Percentiles rank a stretch among this genome's conserved stretches.
phyloP scores from a whole-genome alignment of 768 basidiomycete species.

The Pleurotus eryngii region DNA sequence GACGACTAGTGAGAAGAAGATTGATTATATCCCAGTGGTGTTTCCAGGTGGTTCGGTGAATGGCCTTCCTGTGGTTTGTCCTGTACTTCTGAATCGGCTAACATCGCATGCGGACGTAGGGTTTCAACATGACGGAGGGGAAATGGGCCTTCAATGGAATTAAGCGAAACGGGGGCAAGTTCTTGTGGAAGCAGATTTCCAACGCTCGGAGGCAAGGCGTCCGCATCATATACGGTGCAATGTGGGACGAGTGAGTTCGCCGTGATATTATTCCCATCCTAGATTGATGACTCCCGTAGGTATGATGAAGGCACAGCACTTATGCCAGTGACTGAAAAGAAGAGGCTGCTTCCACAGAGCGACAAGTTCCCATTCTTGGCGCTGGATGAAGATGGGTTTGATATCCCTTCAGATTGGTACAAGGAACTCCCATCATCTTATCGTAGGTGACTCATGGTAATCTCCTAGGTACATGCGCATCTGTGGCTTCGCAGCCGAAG shows the following conservation, averaged over 20 bases:
- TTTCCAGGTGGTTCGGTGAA: constrained; percentile 80
- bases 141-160: constrained; percentile 73
- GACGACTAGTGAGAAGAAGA: constrained; percentile 35
- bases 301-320: constrained; percentile 86
- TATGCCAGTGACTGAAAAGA: constrained; percentile 65
- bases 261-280: neutral
- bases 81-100: constrained; percentile 2
- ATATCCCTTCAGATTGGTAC: constrained; percentile 78
- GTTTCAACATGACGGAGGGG: constrained; percentile 67
- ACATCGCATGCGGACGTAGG: constrained; percentile 34
- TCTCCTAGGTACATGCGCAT: constrained; percentile 70
- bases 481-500: constrained; percentile 68
- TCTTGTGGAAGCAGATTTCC: constrained; percentile 77
- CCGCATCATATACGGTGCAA: constrained; percentile 72
- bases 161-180: constrained; percentile 68
- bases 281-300: constrained; percentile 28
- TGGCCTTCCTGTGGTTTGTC: constrained; percentile 14
- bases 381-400: constrained; percentile 74
- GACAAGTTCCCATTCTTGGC: constrained; percentile 62
- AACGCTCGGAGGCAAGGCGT: constrained; percentile 62
- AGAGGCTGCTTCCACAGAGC: constrained; percentile 57
- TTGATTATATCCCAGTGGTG: constrained; percentile 84
- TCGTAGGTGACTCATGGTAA: neutral
- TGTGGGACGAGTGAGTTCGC: constrained; percentile 77
- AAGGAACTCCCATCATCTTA: constrained; percentile 17